These are phyloP conservation scores for Phialophora expanda DNA, from an alignment of 2,329 filamentous ascomycete genomes.

Conservation along the genomic window DNA sequence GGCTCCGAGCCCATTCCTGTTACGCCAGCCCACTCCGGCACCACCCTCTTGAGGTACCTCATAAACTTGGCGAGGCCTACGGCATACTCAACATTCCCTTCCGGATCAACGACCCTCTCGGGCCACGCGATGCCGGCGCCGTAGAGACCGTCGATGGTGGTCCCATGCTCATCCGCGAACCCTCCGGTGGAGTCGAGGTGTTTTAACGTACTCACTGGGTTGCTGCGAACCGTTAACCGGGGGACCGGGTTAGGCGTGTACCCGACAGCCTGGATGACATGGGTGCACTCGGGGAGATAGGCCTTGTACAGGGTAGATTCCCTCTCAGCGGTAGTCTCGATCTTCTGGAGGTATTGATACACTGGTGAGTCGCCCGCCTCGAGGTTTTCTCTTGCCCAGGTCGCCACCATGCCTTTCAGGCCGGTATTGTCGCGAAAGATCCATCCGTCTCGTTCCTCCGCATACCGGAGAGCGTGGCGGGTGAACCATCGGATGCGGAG, in stretches of 20 bases:
- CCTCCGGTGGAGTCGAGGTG: slow-evolving; percentile 49
- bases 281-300: slow-evolving; percentile 58
- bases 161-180: slow-evolving; percentile 50
- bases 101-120: slow-evolving; percentile 64
- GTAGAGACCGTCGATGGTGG: slow-evolving; percentile 59
- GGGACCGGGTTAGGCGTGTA: slow-evolving; percentile 60
- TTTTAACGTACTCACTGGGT: slow-evolving; percentile 40
- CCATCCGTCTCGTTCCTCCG: slow-evolving; percentile 64
- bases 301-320: not conserved
- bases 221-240: slow-evolving; percentile 47
- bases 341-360: slow-evolving; percentile 54
- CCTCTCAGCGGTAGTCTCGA: slow-evolving; percentile 56
- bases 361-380: slow-evolving; percentile 59
- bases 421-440: slow-evolving; percentile 70
- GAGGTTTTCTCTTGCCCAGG: slow-evolving; percentile 64
- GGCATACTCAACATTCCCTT: slow-evolving; percentile 65
- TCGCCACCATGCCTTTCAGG: slow-evolving; percentile 65
- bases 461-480: slow-evolving; percentile 65
- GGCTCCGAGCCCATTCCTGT: not conserved
- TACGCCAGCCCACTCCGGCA: slow-evolving; percentile 49
- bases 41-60: slow-evolving; percentile 63
- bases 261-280: slow-evolving; percentile 65
- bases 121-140: slow-evolving; percentile 70
- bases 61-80: slow-evolving; percentile 71
- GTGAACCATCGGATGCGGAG: slow-evolving; percentile 67